Base-by-base conservation (phyloP, 805 yeast species). In the Candida maesae region DNA sequence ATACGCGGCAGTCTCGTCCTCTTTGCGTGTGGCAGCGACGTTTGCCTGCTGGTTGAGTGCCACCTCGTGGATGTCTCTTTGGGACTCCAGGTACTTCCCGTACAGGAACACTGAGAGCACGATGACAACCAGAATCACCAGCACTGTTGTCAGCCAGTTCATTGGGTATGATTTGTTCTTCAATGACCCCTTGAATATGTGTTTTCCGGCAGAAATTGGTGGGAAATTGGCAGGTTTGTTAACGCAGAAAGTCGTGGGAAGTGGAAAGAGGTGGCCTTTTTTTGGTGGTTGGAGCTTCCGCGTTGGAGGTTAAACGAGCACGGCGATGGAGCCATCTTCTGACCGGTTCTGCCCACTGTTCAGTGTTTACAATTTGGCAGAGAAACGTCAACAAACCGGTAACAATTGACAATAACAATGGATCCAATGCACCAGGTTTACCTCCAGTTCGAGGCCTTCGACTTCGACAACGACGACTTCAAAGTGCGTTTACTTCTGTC, bases 1-100 rank as follows among this genome's bases (percentile, higher is more conserved):
- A 60, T 84, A 81, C 10, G 84, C 67, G 0, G 95, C 90, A 13
- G 90, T 76, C 58, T 89, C 95, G 36, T 74, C 69, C 5, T 69
- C 67, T 32, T 72, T 67, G n/a, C 95, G 68, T 1, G 86, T 81
- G 6, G 79, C 64, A 2, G 83, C 75, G 25, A 82, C 62, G 16
- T 79, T 70, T 2, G 95, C 74, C 60, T 89, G 96, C 50, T 77
- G 73, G 27, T 64, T 59, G 24, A 82, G 62, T 11, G 81, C 81
- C 25, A 76, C 61, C 34, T 74, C 76, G 40, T 75, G 75, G 20
- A 81, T 74, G 51, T 83, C 89, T 38, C 73, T 69, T 27, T 60
- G 65, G 3, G 54, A 50, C 13, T 60, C 58, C 16, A 66, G 44
- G 20, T 54, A 57, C 19, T 49, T 41, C 14, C 39, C 31, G 30